Evolutionary conservation across 2,329 filamentous ascomycete genomes (phyloP).

Genomic region (Fusarium newnesense): DNA sequence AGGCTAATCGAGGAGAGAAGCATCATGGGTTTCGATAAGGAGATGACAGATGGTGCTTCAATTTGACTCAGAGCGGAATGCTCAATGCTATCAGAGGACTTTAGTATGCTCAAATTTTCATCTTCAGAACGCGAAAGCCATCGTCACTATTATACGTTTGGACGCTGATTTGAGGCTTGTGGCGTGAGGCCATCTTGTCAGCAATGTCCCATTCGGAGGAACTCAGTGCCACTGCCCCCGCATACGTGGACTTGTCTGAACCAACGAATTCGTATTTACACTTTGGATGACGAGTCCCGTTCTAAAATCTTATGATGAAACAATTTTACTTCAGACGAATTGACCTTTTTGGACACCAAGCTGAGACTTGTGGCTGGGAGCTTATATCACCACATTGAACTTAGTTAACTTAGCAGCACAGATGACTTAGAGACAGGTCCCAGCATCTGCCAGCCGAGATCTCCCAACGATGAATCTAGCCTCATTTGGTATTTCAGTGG

Average conservation of each 20-base stretch:
- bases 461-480: neutral
- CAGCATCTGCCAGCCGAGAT: neutral
- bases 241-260: neutral
- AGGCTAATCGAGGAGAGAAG: too few relatives aligned
- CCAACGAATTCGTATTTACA: neutral
- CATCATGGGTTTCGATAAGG: neutral
- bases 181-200: neutral
- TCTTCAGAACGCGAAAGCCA: neutral
- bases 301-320: neutral
- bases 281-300: neutral
- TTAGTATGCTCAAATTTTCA: neutral
- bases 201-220: neutral
- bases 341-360: neutral
- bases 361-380: neutral
- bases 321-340: neutral
- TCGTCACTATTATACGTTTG: neutral
- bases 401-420: too few relatives aligned
- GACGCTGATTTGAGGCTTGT: neutral
- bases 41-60: neutral
- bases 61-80: neutral
- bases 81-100: neutral
- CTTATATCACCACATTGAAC: too few relatives aligned
- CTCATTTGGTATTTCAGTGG: neutral
- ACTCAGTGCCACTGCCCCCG: neutral
- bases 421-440: neutral